Evolutionary conservation across 108 stramenopile genomes (phyloP), one percentile per base, ranked within the genome.

Genomic region (Skeletonema tropicum): DNA sequence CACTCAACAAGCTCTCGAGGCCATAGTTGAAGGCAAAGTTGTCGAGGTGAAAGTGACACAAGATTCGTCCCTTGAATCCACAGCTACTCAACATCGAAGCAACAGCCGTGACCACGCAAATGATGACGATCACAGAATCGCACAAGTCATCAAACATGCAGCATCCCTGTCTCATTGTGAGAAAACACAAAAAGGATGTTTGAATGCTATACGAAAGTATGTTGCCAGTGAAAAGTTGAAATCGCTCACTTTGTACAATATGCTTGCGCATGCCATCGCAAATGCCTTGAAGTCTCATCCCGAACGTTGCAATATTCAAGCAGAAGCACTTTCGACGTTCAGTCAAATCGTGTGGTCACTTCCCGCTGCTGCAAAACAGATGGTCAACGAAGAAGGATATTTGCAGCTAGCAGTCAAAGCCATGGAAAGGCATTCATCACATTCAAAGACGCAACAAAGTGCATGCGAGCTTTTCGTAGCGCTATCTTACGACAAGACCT

Each of bases 241-340:
- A 4, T 3, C 64, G 0, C 30, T 41, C 58, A 48, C 69, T 23
- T 52, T 21, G 9, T 32, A 30, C 23, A 39, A 58, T n/a, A 48
- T 78, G 57, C 57, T 78, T 1, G 7, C 29, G 6, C 66, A 59
- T 46, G 57, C 77, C 8, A 66, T 78, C 1, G 14, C 17, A 6
- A 66, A 48, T 58, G 57, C 70, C 8, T 60, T 78, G 77, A 26
- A 23, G 19, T 46, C 65, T 60, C 77, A 78, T 41, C 3, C 30
- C 12, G 57, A 36, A 4, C 12, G 42, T 26, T 15, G 70, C 10
- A 35, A 17, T 46, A 66, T 66, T 6, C 78, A 79, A 45, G 66
- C 60, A 10, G 71, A 79, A 39, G 66, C 71, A 21, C 66, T 79
- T 3, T 52, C 15, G 9, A 68, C 78, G 5, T 52, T 79, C 63